Evolutionary conservation across 768 basidiomycete genomes (phyloP), one percentile per base, ranked within the genome.

Genomic region (Clavulina sp.): DNA sequence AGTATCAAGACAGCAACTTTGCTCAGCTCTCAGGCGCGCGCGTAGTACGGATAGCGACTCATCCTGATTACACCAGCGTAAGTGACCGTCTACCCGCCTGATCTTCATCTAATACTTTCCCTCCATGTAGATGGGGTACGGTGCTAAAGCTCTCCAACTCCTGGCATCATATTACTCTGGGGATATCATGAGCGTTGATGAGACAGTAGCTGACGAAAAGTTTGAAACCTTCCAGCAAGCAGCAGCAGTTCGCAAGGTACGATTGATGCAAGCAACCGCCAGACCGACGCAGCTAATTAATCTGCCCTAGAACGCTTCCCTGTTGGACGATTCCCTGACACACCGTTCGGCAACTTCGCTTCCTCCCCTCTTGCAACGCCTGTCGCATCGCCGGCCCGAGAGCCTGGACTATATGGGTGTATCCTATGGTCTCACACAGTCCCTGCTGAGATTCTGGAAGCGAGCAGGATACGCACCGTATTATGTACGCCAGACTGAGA

Each of bases 1-100:
- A 96, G 70, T 99, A 86, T 71, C 89, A 95, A 69, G 95, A 99
- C 65, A 81, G 75, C 58, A 82, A 84, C 62, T 99, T 99, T 65
- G 93, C 87, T 4, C 71, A 76, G 66, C 68, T 99, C 57, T 89
- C 86, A 36, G 95, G 95, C 0, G 93, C 84, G 4, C 70, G 95
- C 44, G 69, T 99, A 23, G 92, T 99, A 16, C 71, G 95, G 52
- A 81, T 99, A 49, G 93, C 95, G 29, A 88, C 85, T 29, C 91
- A 95, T 67, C 95, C 95, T 0, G 92, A 97, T 63, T 93, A 93
- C 61, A 78, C 84, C 34, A 83, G 78, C 59, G 89, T 91, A 57
- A 61, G 81, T 70, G 4, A 18, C 9, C 34, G 26, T 28, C 36
- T 47, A 34, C 33, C 24, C 13, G 28, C n/a, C 52, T n/a, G 16